Percentiles rank a stretch among this genome's conserved stretches.
These are phyloP conservation scores for Sugiyamaella paludigena DNA, from an alignment of 1,139 yeast genomes.

Conservation along the genomic window DNA sequence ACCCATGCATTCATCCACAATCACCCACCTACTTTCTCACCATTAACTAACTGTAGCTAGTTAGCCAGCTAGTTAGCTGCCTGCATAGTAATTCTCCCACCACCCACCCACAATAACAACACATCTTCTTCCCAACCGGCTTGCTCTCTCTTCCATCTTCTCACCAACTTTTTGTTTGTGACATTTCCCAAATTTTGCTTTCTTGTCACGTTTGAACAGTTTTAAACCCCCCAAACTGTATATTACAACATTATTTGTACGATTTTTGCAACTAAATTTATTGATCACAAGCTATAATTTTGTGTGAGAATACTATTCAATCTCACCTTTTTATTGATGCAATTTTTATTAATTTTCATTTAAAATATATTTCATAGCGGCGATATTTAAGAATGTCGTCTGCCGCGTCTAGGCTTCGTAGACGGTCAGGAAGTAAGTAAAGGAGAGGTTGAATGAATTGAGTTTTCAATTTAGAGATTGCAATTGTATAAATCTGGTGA, in stretches of 20 bases:
- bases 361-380: slow-evolving; percentile 3
- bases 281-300: slow-evolving; percentile 19
- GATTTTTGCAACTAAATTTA: neutral
- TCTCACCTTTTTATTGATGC: slow-evolving; percentile 21
- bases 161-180: too few relatives aligned
- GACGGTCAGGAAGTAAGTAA: slow-evolving; percentile 10
- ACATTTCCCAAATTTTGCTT: too few relatives aligned
- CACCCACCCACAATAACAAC: too few relatives aligned
- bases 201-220: too few relatives aligned
- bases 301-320: slow-evolving; percentile 15
- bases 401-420: slow-evolving; percentile 10
- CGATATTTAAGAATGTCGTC: slow-evolving; percentile 7
- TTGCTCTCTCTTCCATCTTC: too few relatives aligned
- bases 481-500: too few relatives aligned
- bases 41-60: too few relatives aligned
- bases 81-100: too few relatives aligned
- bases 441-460: neutral
- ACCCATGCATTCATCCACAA: too few relatives aligned
- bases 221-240: neutral
- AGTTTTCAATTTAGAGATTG: neutral
- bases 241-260: neutral
- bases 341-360: slow-evolving; percentile 12
- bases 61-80: too few relatives aligned
- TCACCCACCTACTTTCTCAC: too few relatives aligned
- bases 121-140: too few relatives aligned